Percentiles rank a stretch among this genome's conserved stretches.
These are phyloP conservation scores for Myrmaecium sp. DNA, from an alignment of 2,329 filamentous ascomycete genomes.

Conservation along the genomic window DNA sequence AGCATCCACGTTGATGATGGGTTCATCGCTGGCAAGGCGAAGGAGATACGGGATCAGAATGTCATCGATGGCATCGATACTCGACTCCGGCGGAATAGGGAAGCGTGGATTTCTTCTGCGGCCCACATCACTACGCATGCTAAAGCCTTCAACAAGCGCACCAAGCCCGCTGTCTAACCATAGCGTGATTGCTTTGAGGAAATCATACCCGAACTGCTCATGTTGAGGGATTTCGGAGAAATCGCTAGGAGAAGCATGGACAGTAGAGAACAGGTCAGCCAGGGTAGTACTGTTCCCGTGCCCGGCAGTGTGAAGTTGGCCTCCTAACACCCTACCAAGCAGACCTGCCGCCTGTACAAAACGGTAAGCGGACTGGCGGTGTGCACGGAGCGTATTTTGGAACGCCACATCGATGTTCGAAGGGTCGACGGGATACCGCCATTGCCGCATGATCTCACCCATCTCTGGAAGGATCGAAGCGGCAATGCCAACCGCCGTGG, in stretches of 20 bases:
- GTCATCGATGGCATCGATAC: conserved; percentile 36
- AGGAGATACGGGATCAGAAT: conserved; percentile 42
- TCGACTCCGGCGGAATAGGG: conserved; percentile 34
- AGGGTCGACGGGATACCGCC: conserved; percentile 44
- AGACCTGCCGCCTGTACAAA: conserved; percentile 47
- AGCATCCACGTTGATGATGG: conserved; percentile 38
- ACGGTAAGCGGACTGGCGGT: conserved; percentile 38
- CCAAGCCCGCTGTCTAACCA: conserved; percentile 44
- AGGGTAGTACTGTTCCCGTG: conserved; percentile 17
- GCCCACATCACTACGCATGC: conserved; percentile 24
- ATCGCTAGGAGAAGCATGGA: no score
- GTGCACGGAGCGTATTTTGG: conserved; percentile 38
- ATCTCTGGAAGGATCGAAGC: conserved; percentile 35
- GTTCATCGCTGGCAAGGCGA: conserved; percentile 31
- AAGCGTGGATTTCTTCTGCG: conserved; percentile 22
- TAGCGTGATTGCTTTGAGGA: conserved; percentile 44
- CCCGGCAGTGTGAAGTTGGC: conserved; percentile 29
- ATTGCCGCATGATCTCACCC: conserved; percentile 36
- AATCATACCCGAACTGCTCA: conserved; percentile 46
- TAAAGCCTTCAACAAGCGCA: conserved; percentile 40
- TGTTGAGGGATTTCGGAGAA: conserved; percentile 23
- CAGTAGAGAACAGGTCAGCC: conserved; percentile 22
- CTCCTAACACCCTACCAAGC: conserved; percentile 38
- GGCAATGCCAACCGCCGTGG: conserved; percentile 19
- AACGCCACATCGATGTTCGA: conserved; percentile 32